Base-by-base conservation (phyloP, 2,329 filamentous ascomycete genomes). In the Lachnellula arida region DNA sequence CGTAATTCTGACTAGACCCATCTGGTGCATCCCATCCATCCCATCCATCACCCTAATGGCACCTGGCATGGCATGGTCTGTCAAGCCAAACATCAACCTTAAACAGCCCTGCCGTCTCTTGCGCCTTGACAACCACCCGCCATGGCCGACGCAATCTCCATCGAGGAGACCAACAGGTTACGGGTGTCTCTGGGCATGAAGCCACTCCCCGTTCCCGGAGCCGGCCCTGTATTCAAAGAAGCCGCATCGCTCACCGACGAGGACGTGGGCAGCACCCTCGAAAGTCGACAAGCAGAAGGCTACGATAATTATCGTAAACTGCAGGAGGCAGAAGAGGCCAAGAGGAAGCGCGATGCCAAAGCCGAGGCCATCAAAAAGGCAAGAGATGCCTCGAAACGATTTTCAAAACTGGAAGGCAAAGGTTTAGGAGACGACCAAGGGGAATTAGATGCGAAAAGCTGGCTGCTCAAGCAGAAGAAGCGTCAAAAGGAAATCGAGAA, bases 131-230 rank as follows among this genome's bases (percentile, higher is more conserved):
- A 50, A 46, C 12, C 48, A 46, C n/a, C 44, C 56, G 65, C 15
- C 25, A 71, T 71, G 68, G 60, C 67, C 77, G 83, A 86, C 71
- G 78, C 85, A 65, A 83, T 89, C 46, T 87, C 88, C 28, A 92
- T 97, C 69, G 89, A 95, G 73, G 91, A 97, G 79, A 91, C 90
- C 63, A 97, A 97, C 76, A 89, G 92, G 70, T 87, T 97, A 68
- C 91, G 93, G 67, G 80, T 87, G 66, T 90, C 91, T 49, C 84
- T 97, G 76, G 93, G 93, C 68, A 85, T 97, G 78, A 90, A 93
- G 70, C 92, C 91, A 25, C 77, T 97, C 67, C 90, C 91, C 23
- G 89, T 95, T 11, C 89, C 92, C 25, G 89, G 89, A 63, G 80
- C 74, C 46, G 82, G 81, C 53, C 83, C 82, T 2, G 71, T 76